Base-by-base conservation (phyloP, 306 rosid species). In the Lithocarpus polystachyus region DNA sequence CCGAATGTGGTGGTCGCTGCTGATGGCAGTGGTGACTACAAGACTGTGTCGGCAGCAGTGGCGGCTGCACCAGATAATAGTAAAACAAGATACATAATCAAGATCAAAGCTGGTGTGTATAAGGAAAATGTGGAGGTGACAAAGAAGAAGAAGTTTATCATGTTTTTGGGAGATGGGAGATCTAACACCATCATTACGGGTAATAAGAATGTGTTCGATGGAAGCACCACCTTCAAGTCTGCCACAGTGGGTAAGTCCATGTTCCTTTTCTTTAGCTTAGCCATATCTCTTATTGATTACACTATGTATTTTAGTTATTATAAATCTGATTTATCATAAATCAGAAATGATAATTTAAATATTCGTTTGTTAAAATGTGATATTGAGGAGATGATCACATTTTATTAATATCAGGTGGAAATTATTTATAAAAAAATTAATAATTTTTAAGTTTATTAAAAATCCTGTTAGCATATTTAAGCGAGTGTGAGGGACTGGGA, bases 171-270 rank as follows among this genome's bases (percentile, higher is more conserved):
- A 3, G 99, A 94, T 67, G 97, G 96, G 4, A 84, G 80, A 48
- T 40, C 75, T 0, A 84, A 2, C 79, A 94, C 99, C 4, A 89
- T 94, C 26, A 94, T 94, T 67, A 94, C 97, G 0, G 97, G 56
- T 0, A 91, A 84, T 26, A 84, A 85, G 74, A 94, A 94, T 26
- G 99, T 94, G 19, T 91, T 86, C n/a, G 99, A 94, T 57, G 99
- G 99, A 1, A 90, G 97, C 86, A 94, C 99, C 2, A 94, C 99
- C 54, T 94, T 92, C 81, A 73, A 90, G 43, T 95, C 99, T 3
- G 99, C 99, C 79, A 95, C 98, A 12, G 98, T 91, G 0, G 97
- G 99, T 95, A 68, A 72, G 90, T 75, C 35, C 43, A 37, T 6
- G 40, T 4, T 5, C 5, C 26, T 20, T 31, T 22, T 5, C 22